Conservation (phyloP, 2,329 filamentous ascomycete species). For the Endothia cerciana region DNA sequence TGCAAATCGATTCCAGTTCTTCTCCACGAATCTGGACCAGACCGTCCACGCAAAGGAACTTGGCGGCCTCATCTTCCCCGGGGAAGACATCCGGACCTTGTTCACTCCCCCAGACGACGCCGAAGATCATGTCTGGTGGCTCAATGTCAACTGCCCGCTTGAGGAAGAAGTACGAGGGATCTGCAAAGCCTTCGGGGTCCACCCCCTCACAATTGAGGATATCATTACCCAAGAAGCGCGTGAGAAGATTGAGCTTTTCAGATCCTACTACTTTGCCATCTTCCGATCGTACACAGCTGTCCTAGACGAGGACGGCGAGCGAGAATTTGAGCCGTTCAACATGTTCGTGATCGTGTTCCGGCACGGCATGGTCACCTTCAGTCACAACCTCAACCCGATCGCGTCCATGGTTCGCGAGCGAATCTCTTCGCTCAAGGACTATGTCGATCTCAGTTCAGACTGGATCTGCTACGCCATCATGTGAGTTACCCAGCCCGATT, state of each 20-base stretch:
- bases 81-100: slow-evolving; percentile 85
- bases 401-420: slow-evolving; percentile 87
- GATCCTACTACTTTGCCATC: slow-evolving; percentile 96
- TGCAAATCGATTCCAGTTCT: slow-evolving; percentile 83
- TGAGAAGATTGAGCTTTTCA: slow-evolving; percentile 98
- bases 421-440: slow-evolving; percentile 91
- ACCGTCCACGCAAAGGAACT: slow-evolving; percentile 91
- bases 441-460: slow-evolving; percentile 90
- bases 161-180: slow-evolving; percentile 87
- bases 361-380: slow-evolving; percentile 93
- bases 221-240: slow-evolving; percentile 94
- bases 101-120: slow-evolving; percentile 71
- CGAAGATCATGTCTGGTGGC: slow-evolving; percentile 91
- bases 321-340: slow-evolving; percentile 92
- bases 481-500: slow-evolving; percentile 52
- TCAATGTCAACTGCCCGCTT: slow-evolving; percentile 89
- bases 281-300: slow-evolving; percentile 90
- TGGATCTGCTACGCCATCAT: slow-evolving; percentile 99
- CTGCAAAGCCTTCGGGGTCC: slow-evolving; percentile 92
- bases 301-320: slow-evolving; percentile 74
- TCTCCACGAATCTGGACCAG: slow-evolving; percentile 91
- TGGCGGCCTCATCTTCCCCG: slow-evolving; percentile 84
- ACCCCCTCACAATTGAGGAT: slow-evolving; percentile 94
- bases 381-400: slow-evolving; percentile 85
- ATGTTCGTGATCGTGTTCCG: slow-evolving; percentile 97